A percentile compares a stretch with the other conserved stretches of the same genome.
Conservation (phyloP, 2,329 filamentous ascomycete species). For the Sporothrix pallida region DNA sequence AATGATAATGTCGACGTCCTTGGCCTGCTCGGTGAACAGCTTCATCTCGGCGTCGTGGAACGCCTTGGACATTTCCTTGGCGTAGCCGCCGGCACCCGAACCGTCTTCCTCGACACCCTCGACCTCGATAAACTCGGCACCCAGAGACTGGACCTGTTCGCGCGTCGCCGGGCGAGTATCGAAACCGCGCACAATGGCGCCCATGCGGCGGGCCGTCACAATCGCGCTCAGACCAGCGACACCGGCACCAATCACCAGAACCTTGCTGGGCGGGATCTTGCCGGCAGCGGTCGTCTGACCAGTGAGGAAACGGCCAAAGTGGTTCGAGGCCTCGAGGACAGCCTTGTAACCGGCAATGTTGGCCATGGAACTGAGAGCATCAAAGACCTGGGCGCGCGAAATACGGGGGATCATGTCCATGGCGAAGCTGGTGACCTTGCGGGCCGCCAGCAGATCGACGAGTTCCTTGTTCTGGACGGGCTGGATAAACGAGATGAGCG, state of each 20-base stretch:
- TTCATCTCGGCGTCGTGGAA: slow-evolving; percentile 95
- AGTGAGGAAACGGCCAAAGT: slow-evolving; percentile 85
- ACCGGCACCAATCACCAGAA: slow-evolving; percentile 87
- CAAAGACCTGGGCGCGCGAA: slow-evolving; percentile 85
- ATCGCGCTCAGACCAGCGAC: slow-evolving; percentile 90
- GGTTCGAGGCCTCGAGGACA: slow-evolving; percentile 85
- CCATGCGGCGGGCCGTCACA: slow-evolving; percentile 82
- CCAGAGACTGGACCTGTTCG: slow-evolving; percentile 88
- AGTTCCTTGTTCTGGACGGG: slow-evolving; percentile 78
- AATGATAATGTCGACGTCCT: slow-evolving; percentile 89
- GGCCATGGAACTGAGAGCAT: slow-evolving; percentile 89
- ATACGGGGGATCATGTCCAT: slow-evolving; percentile 95
- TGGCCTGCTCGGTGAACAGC: slow-evolving; percentile 83
- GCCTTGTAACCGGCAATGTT: slow-evolving; percentile 95
- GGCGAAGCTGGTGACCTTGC: slow-evolving; percentile 77
- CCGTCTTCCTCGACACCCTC: slow-evolving; percentile 79
- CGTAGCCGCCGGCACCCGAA: slow-evolving; percentile 82
- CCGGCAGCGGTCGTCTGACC: slow-evolving; percentile 90
- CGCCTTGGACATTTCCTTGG: slow-evolving; percentile 92
- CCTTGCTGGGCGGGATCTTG: slow-evolving; percentile 88
- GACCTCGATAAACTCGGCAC: slow-evolving; percentile 88
- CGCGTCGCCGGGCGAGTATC: slow-evolving; percentile 87
- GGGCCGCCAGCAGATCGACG: slow-evolving; percentile 73
- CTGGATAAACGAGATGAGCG: slow-evolving; percentile 82
- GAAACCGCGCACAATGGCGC: slow-evolving; percentile 87